Base-by-base conservation (phyloP, 495 filamentous ascomycete species). In the Parathielavia hyrcaniae region DNA sequence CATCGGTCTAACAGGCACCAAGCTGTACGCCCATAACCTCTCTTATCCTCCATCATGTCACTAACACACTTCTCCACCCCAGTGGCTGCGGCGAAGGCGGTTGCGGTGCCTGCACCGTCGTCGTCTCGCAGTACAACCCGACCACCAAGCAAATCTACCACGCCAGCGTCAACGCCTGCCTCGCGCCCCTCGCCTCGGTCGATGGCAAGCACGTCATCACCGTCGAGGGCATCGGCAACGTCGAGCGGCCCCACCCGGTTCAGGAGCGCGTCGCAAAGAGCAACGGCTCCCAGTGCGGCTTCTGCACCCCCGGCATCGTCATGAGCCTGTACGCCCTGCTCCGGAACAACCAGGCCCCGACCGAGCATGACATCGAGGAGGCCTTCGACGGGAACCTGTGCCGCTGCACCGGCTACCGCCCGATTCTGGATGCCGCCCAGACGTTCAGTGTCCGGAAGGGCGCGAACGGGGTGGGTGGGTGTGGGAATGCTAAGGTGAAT, bases 131-230 rank as follows among this genome's bases (percentile, higher is more conserved):
- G 70, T 84, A 87, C 63, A 97, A 96, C 70, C 89, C 89, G 16
- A 97, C 92, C 9, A 95, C 90, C 45, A 87, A 85, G 67, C 80
- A 86, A 64, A 85, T 97, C 57, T 95, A 96, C 65, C 90, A 97
- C 71, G 89, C 90, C 52, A 89, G 85, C 20, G 87, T 96, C 53
- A 97, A 97, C 68, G 93, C 93, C 43, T 98, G 93, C 68, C 79
- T 98, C 35, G 92, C 92, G 14, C 93, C 93, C 1, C 77, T 98
- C 51, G 85, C 91, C 34, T 92, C 90, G 59, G 81, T 98, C 14
- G 93, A 97, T 73, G 93, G 93, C 23, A 98, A 98, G 71, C 93
- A 98, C 80, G 91, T 98, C 60, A 91, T 98, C 64, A 98, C 93
- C 9, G 84, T 98, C 13, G 93, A 98, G 71, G 93, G 93, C n/a